Evolutionary conservation across 768 basidiomycete genomes (phyloP), one percentile per base, ranked within the genome.

Genomic region (Pholiota molesta): DNA sequence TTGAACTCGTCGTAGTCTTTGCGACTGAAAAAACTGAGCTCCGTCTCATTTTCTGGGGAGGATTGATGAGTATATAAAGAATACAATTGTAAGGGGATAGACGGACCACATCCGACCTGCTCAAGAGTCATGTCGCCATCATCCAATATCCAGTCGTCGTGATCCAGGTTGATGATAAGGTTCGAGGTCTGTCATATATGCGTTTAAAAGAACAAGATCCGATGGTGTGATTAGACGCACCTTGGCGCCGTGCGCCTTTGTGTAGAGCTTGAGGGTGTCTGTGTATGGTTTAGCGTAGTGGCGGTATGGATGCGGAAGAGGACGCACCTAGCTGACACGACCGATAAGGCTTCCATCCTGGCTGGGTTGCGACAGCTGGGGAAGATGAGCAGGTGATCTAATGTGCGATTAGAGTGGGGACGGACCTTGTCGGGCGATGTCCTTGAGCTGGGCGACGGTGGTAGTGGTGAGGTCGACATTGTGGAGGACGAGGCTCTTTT

Each of bases 191-290:
- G 68, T 16, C 35, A 44, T 37, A 23, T 21, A 23, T 26, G 11
- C 8, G 21, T 55, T 47, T 55, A 40, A 53, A 6, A 45, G 17
- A 53, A 23, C 52, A 28, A 49, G 37, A 9, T 29, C 62, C 44
- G 40, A 17, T 49, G 23, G 31, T 35, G 14, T 39, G 39, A 51
- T 37, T 16, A n/a, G 58, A 33, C 33, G 19, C 55, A 91, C 97
- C 85, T 99, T 99, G 57, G 94, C 84, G 11, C 96, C 95, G 71
- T 99, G 97, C 2, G 97, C 97, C 71, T 88, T 89, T 4, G 94
- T 92, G 73, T 99, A 99, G 17, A 98, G 76, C 72, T 99, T 99
- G 61, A 99, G 68, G 11, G 96, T 96, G 74, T 99, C 96, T 97
- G 58, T 51, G 60, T 59, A 37, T 62, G 56, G 55, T 9, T 29